These are phyloP conservation scores for Bothriochloa decipiens DNA, from an alignment of 176 grass and related monocot species.

Conservation along the genomic window DNA sequence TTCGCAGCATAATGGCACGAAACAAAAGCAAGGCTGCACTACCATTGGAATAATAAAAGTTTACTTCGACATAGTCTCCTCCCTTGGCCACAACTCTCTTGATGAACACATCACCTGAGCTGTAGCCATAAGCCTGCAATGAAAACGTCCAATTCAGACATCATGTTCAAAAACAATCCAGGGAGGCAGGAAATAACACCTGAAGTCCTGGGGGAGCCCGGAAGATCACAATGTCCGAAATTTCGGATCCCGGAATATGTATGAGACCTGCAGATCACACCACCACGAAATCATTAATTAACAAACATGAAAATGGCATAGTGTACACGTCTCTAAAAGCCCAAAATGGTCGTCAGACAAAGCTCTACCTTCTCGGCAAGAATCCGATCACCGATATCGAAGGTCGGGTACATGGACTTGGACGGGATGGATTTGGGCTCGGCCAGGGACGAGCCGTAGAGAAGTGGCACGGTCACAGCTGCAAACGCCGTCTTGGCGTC, in stretches of 20 bases:
- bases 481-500: slow-evolving; percentile 92
- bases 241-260: slow-evolving; percentile 87
- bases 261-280: slow-evolving; percentile 72
- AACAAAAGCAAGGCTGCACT: slow-evolving; percentile 32
- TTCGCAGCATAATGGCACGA: slow-evolving; percentile 25
- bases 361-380: slow-evolving; percentile 86
- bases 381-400: slow-evolving; percentile 96
- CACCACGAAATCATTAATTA: slow-evolving; percentile 1
- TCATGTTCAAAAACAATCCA: slow-evolving; percentile 2
- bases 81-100: slow-evolving; percentile 96
- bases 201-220: slow-evolving; percentile 66
- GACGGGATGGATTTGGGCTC: slow-evolving; percentile 94
- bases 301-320: not conserved
- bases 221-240: slow-evolving; percentile 97
- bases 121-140: slow-evolving; percentile 73
- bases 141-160: slow-evolving; percentile 28
- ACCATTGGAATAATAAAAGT: slow-evolving; percentile 50
- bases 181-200: slow-evolving; percentile 41
- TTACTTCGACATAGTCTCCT: slow-evolving; percentile 90
- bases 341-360: not conserved
- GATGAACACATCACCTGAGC: slow-evolving; percentile 82
- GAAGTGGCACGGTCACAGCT: slow-evolving; percentile 81
- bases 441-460: slow-evolving; percentile 80
- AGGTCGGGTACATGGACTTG: slow-evolving; percentile 96
- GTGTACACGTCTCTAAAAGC: too few species aligned